Percentiles rank a stretch among this genome's conserved stretches.
Evolutionary conservation across 768 basidiomycete species (phyloP).

Genomic region (Tephrocybe rancida): DNA sequence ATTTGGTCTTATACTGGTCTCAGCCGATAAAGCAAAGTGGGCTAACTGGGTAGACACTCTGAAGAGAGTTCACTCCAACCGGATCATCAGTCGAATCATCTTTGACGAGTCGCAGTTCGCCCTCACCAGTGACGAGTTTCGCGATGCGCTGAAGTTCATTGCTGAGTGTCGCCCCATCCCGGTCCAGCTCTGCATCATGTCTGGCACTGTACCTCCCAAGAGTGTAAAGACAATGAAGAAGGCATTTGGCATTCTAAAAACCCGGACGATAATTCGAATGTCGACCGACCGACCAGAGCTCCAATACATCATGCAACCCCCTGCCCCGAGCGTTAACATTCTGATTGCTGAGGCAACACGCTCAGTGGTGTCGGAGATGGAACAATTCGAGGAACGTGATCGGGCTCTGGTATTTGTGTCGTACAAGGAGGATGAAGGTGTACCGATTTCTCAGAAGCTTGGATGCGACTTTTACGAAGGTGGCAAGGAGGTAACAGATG

Average conservation of each 20-base stretch:
- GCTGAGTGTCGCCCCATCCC: not conserved
- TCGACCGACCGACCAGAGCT: not conserved
- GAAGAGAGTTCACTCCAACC: not conserved
- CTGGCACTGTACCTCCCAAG: not conserved
- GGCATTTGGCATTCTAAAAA: not conserved
- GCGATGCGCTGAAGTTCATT: not conserved
- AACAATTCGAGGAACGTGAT: not conserved
- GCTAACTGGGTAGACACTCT: not conserved
- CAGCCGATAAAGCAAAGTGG: not conserved
- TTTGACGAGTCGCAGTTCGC: not conserved
- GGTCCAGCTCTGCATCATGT: not conserved
- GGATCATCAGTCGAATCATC: not conserved
- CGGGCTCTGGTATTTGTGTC: not conserved
- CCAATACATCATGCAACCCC: not conserved
- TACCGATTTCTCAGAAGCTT: not conserved
- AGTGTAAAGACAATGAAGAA: not conserved
- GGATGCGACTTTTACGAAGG: conserved; percentile 2
- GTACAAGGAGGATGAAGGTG: not conserved
- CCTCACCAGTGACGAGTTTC: not conserved
- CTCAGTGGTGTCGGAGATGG: not conserved
- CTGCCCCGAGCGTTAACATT: not conserved
- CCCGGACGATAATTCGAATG: not conserved
- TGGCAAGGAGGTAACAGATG: not conserved
- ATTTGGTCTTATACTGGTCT: not conserved
- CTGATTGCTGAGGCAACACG: not conserved